A percentile compares a stretch with the other conserved stretches of the same genome.
Evolutionary conservation across 768 basidiomycete genomes (phyloP).

Genomic region (Xerocomellus dryophilus): DNA sequence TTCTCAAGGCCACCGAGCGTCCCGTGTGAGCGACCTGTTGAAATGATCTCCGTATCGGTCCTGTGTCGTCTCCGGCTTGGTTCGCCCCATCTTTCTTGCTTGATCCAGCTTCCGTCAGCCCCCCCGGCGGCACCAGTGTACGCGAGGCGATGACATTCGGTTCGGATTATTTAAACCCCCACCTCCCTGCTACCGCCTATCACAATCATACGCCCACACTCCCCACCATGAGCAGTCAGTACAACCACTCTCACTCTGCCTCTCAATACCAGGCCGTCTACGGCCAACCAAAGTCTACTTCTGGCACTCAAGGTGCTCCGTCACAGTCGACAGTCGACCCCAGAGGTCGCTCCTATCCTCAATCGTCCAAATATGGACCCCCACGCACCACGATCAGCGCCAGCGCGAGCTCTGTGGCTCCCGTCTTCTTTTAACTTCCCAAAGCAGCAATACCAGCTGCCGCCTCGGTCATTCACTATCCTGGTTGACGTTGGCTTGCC

Average conservation of each 20-base stretch:
- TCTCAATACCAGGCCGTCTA: constrained; percentile 15
- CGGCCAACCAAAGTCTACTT: constrained; percentile 22
- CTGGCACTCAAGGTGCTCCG: constrained; percentile 14
- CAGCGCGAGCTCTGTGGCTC: constrained; percentile 48
- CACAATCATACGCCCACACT: background rate
- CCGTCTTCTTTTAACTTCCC: constrained; percentile 54
- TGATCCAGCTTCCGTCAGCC: constrained; percentile 18
- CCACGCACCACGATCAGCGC: constrained; percentile 43
- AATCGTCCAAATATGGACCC: constrained; percentile 24
- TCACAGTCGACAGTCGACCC: constrained; percentile 21
- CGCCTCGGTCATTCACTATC: background rate
- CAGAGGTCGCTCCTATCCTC: constrained; percentile 23
- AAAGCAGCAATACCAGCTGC: background rate
- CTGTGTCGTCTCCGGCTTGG: constrained; percentile 32
- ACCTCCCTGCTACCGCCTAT: background rate
- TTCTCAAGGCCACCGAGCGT: constrained; percentile 10
- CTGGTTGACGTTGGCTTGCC: constrained; percentile 2
- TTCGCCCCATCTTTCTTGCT: constrained; percentile 23
- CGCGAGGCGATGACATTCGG: constrained; percentile 26
- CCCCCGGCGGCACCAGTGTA: constrained; percentile 11
- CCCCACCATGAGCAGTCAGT: constrained; percentile 28
- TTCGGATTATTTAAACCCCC: constrained; percentile 28
- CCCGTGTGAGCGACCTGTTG: constrained; percentile 19
- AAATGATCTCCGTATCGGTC: constrained; percentile 22
- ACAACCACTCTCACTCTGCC: constrained; percentile 15